Conservation (phyloP, 495 filamentous ascomycete genomes). For the Hamigera avellanea region DNA sequence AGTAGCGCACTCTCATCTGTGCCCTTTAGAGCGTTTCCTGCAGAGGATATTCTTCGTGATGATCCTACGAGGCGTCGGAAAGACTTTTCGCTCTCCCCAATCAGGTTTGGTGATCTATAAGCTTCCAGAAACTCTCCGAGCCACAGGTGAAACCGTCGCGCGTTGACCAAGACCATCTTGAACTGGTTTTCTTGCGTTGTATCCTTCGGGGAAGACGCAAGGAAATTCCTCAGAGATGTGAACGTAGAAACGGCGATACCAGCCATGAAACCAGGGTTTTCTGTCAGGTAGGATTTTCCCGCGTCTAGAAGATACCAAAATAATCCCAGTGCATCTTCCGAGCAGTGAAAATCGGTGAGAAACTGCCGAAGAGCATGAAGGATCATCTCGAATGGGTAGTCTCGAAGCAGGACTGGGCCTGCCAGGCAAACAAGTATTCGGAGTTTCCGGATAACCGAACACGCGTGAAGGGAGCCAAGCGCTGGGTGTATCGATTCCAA, state of each 20-base stretch:
- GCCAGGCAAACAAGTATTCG: constrained; percentile 70
- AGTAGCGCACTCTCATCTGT: constrained; percentile 64
- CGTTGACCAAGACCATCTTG: constrained; percentile 53
- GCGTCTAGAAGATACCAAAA: constrained; percentile 70
- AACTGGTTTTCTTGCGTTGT: constrained; percentile 70
- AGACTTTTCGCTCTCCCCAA: constrained; percentile 30
- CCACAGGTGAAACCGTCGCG: constrained; percentile 59
- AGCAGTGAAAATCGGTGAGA: constrained; percentile 69
- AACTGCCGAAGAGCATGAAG: constrained; percentile 71
- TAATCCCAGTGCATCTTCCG: constrained; percentile 84
- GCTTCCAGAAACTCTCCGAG: constrained; percentile 48
- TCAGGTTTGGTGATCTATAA: constrained; percentile 41
- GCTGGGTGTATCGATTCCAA: constrained; percentile 77
- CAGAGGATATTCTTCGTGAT: constrained; percentile 43
- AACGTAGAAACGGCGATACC: constrained; percentile 68
- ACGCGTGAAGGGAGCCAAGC: constrained; percentile 75
- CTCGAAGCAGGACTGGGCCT: constrained; percentile 53
- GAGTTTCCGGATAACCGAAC: constrained; percentile 75
- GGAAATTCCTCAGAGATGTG: constrained; percentile 60
- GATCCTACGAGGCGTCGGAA: constrained; percentile 56
- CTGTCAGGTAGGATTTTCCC: constrained; percentile 52
- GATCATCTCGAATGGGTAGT: constrained; percentile 88
- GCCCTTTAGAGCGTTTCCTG: constrained; percentile 47
- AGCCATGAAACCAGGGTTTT: constrained; percentile 61
- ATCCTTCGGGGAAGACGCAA: constrained; percentile 52